Conservation (phyloP, 2,329 filamentous ascomycete species). For the Aspergillus amoenus region DNA sequence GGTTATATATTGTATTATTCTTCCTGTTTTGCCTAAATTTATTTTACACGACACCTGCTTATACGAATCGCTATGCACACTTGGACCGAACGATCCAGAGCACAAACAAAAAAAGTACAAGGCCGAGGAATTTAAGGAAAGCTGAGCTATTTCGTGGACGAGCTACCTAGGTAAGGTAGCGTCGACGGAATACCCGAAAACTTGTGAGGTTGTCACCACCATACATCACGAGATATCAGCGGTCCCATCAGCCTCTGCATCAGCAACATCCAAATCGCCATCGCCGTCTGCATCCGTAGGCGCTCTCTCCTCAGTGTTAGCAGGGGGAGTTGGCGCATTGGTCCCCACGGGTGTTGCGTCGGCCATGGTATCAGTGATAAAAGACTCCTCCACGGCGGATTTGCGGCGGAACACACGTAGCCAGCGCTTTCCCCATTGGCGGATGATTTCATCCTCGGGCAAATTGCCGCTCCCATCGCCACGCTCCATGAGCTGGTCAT, state of each 20-base stretch:
- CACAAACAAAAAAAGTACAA: not conserved
- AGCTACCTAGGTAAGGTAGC: not conserved
- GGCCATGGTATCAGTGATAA: constrained; percentile 57
- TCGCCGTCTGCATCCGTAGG: constrained; percentile 20
- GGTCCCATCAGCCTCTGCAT: constrained; percentile 25
- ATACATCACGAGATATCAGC: constrained; percentile 11
- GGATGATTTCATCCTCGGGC: constrained; percentile 64
- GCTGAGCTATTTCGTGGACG: not conserved
- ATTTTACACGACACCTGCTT: not conserved
- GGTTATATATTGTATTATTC: not conserved
- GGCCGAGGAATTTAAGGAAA: not conserved
- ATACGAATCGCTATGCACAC: constrained; percentile 5
- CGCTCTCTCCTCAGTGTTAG: constrained; percentile 11
- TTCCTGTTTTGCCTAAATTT: not conserved
- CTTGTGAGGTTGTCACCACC: not conserved
- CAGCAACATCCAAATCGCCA: constrained; percentile 33
- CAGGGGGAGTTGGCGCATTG: constrained; percentile 26
- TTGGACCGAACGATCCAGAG: not conserved
- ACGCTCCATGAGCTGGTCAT: constrained; percentile 73
- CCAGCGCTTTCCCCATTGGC: constrained; percentile 84
- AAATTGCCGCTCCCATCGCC: constrained; percentile 52
- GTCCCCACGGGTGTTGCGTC: constrained; percentile 47
- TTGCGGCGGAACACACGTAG: constrained; percentile 78
- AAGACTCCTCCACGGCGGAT: constrained; percentile 79
- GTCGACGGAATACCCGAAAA: not conserved